Evolutionary conservation across 169 alveolate species (phyloP), one percentile per base, ranked within the genome.

Genomic region (Amoebophrya sp.): DNA sequence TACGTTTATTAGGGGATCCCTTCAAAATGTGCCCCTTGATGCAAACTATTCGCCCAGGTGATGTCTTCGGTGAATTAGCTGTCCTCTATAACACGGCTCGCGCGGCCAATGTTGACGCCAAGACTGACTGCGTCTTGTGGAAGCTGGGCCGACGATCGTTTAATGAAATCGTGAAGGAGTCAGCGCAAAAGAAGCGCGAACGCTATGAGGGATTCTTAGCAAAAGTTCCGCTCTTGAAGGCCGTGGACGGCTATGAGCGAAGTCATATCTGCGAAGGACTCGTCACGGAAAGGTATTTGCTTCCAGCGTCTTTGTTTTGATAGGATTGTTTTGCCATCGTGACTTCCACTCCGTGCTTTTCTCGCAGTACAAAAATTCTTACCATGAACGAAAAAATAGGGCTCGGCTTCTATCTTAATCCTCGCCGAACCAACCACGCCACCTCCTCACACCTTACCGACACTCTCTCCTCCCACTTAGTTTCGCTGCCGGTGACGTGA

Each of bases 51-150:
- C n/a, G n/a, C n/a, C n/a, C 97, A 0, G 99, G 99, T 23, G 99
- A 97, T 91, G 94, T 96, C n/a, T 97, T 98, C 93, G 99, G 99
- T 24, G 99, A 98, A 93, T 96, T 98, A 0, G 98, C 99, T 24
- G 94, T 98, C 39, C 94, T 98, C 40, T 98, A 98, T 93, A 98
- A 97, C 94, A 95, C 97, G 40, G 98, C 98, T n/a, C 95, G 99
- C 92, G 98, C 99, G n/a, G 98, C 99, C 6, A 96, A 98, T 0
- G 98, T 98, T 12, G 93, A 90, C 39, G 98, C 98, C n/a, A 92
- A 38, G 65, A 95, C 91, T 6, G 91, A 41, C 89, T 95, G 97
- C 40, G 89, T 93, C 78, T 92, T 96, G 53, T 97, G 97, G 97
- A 93, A 96, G 26, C 93, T 98, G 24, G 99, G 97, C 94, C 95